Evolutionary conservation across 352 stramenopile genomes (phyloP), one percentile per base, ranked within the genome.

Genomic region (Pythium sp.): DNA sequence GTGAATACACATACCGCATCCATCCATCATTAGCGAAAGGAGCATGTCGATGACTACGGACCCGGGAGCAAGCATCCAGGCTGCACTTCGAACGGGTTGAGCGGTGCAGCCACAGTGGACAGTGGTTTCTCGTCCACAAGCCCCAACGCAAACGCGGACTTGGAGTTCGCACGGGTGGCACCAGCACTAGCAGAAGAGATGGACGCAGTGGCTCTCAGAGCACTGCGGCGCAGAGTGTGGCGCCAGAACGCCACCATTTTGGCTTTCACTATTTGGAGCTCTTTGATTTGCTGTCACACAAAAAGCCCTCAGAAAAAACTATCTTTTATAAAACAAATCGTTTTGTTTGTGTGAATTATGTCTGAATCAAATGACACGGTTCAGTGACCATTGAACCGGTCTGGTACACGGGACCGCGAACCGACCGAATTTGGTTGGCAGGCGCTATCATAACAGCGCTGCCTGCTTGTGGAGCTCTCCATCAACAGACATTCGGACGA

Each of bases 1-100:
- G 43, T 56, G 38, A 18, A 14, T 26, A 26, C 9, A 30, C 41
- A 26, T 22, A 2, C 14, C 32, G 60, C 2, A 36, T 51, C 46
- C 30, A 22, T 22, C 9, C 5, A 24, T 5, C 43, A n/a, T 32
- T 11, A 24, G 43, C 43, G 11, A 51, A 22, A 4, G 2, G 22
- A 22, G 43, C 1, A 18, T 18, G 38, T 51, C 43, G 43, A 34
- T 3, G 28, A 15, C 7, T 28, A 46, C 41, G 8, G 49, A 89
- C 82, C 80, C 62, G 84, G 84, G 49, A 87, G 73, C 55, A 92
- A 72, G 60, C 78, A 80, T 5, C 73, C 80, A 7, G 75, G 53
- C 54, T 76, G 59, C 43, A 87, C 71, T 34, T 78, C 75, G 53
- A 89, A 92, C 30, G 84, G 80, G 59, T 90, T 89, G 28, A 68